Conservation (phyloP, 164 flowering plant species). For the Brasenia schreberi region DNA sequence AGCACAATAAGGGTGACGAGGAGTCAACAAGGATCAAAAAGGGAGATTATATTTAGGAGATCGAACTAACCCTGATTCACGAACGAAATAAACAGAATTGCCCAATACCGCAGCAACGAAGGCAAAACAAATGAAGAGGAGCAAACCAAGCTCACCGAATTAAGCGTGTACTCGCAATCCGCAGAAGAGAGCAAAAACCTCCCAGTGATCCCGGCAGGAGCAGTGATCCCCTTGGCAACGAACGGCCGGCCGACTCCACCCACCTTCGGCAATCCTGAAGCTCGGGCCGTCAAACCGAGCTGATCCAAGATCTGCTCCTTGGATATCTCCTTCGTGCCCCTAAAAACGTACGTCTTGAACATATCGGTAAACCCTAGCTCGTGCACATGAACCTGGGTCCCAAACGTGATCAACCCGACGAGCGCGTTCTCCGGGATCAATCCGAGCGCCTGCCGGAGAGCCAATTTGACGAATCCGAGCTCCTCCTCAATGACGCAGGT, state of each 20-base stretch:
- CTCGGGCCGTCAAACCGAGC: conserved; percentile 40
- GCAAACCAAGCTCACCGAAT: conserved; percentile 34
- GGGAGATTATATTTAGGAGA: too few relatives aligned
- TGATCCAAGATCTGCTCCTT: conserved; percentile 94
- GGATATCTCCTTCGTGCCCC: conserved; percentile 66
- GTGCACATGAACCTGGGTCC: conserved; percentile 96
- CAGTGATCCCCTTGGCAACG: conserved; percentile 24
- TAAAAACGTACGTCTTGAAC: conserved; percentile 75
- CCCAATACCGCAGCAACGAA: not conserved
- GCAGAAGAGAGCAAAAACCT: conserved; percentile 83
- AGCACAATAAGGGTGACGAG: too few relatives aligned
- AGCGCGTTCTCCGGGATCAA: conserved; percentile 76
- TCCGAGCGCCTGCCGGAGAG: conserved; percentile 58
- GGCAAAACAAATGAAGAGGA: not conserved
- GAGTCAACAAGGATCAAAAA: too few relatives aligned
- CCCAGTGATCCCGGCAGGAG: conserved; percentile 18
- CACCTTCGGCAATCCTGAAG: conserved; percentile 18
- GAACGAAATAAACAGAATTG: not conserved
- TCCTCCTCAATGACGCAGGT: conserved; percentile 91
- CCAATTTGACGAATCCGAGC: conserved; percentile 60
- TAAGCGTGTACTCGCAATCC: conserved; percentile 70
- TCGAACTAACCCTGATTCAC: not conserved
- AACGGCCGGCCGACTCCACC: not conserved
- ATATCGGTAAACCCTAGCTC: conserved; percentile 83
- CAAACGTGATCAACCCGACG: conserved; percentile 79